A percentile compares a stretch with the other conserved stretches of the same genome.
Evolutionary conservation across 306 rosid species (phyloP).

Genomic region (Vigna hirtella): DNA sequence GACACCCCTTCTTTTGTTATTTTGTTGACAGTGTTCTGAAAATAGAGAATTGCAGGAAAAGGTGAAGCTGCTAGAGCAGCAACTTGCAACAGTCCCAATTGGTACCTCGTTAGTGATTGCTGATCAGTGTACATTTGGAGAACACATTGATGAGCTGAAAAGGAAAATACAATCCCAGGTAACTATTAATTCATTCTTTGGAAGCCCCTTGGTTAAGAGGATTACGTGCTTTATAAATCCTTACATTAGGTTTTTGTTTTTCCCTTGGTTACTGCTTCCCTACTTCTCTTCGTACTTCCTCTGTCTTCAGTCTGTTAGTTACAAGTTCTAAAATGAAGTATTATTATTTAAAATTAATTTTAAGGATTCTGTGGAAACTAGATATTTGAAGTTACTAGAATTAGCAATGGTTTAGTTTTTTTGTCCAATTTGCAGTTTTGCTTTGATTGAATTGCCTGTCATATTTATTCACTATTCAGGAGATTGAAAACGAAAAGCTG

Average conservation of each 20-base stretch:
- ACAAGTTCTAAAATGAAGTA: conserved; percentile 13
- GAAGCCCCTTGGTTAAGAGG: not conserved
- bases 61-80: conserved; percentile 69
- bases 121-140: conserved; percentile 61
- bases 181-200: conserved; percentile 30
- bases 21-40: conserved; percentile 72
- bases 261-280: conserved; percentile 28
- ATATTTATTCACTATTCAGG: conserved; percentile 58
- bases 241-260: conserved; percentile 14
- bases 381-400: conserved; percentile 1
- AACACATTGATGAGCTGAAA: conserved; percentile 72
- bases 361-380: conserved; percentile 1
- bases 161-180: conserved; percentile 94
- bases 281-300: conserved; percentile 20
- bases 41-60: conserved; percentile 81
- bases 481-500: conserved; percentile 88
- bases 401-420: not conserved
- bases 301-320: conserved; percentile 22
- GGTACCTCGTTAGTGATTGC: conserved; percentile 50
- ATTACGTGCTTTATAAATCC: conserved; percentile 33
- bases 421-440: conserved; percentile 27
- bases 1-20: conserved; percentile 11
- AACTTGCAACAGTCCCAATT: conserved; percentile 51
- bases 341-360: conserved; percentile 28
- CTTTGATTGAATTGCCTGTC: conserved; percentile 33